These are phyloP conservation scores for Tetracladium maxilliforme DNA, from an alignment of 2,329 filamentous ascomycete species.

Conservation along the genomic window DNA sequence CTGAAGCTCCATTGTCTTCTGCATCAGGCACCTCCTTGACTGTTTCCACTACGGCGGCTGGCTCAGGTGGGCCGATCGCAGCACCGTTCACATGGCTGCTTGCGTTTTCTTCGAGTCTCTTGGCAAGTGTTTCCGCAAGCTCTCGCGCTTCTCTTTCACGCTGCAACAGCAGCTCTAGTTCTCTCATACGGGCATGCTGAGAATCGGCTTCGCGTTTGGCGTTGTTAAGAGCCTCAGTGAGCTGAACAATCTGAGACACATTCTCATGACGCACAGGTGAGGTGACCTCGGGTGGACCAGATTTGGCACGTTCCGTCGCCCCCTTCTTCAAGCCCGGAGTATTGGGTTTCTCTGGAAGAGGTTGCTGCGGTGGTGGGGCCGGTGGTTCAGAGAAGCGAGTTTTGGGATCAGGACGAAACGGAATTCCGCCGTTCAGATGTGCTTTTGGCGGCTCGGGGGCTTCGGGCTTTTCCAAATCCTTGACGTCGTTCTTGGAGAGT, in stretches of 20 bases:
- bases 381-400: slow-evolving; percentile 85
- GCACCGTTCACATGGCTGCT: slow-evolving; percentile 23
- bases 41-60: slow-evolving; percentile 3
- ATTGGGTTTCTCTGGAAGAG: slow-evolving; percentile 85
- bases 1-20: slow-evolving; percentile 1
- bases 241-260: slow-evolving; percentile 62
- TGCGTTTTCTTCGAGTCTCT: slow-evolving; percentile 49
- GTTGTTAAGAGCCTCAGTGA: slow-evolving; percentile 72
- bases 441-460: slow-evolving; percentile 29
- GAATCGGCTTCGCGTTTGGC: slow-evolving; percentile 78
- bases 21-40: neutral
- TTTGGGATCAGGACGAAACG: slow-evolving; percentile 56
- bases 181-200: slow-evolving; percentile 66
- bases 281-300: slow-evolving; percentile 22
- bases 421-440: slow-evolving; percentile 28
- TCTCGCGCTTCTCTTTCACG: slow-evolving; percentile 73
- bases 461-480: slow-evolving; percentile 38
- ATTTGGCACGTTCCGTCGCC: slow-evolving; percentile 61
- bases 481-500: slow-evolving; percentile 55
- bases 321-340: slow-evolving; percentile 52
- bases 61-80: slow-evolving; percentile 9
- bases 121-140: slow-evolving; percentile 69
- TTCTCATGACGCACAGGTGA: slow-evolving; percentile 34
- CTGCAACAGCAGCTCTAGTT: slow-evolving; percentile 64
- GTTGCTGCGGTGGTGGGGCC: slow-evolving; percentile 84